Percentiles rank a stretch among this genome's conserved stretches.
Evolutionary conservation across 2,329 filamentous ascomycete species (phyloP).

Genomic region (Falciphora oryzae): DNA sequence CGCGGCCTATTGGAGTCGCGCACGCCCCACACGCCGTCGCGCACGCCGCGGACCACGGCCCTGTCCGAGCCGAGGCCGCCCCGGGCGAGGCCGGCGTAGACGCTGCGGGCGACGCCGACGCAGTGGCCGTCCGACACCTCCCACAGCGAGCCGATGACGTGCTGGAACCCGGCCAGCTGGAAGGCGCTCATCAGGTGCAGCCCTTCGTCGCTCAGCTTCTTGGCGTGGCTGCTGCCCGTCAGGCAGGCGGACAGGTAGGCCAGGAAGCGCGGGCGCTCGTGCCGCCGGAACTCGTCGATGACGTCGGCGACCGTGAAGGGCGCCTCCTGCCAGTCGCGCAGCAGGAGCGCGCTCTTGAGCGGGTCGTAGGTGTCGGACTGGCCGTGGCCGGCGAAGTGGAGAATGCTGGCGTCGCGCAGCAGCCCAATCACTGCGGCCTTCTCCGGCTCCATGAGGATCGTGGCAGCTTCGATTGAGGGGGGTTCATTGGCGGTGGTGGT

Average conservation of each 20-base stretch:
- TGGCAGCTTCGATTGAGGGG: neutral
- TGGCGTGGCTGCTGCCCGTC: constrained; percentile 22
- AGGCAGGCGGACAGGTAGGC: constrained; percentile 34
- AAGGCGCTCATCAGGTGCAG: constrained; percentile 31
- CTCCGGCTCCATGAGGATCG: neutral
- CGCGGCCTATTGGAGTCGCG: neutral
- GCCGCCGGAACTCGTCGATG: constrained; percentile 2
- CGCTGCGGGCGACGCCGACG: constrained; percentile 27
- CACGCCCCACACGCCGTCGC: neutral
- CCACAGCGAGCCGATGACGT: constrained; percentile 37
- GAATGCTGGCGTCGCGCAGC: constrained; percentile 25
- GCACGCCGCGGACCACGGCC: constrained; percentile 1
- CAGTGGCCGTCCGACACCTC: constrained; percentile 24
- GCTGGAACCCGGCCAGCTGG: constrained; percentile 33
- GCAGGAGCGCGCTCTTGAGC: constrained; percentile 24
- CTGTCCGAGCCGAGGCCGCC: neutral
- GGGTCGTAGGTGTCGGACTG: constrained; percentile 22
- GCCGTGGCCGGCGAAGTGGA: constrained; percentile 38
- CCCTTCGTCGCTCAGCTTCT: constrained; percentile 27
- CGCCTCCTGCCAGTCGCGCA: constrained; percentile 20
- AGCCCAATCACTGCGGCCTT: constrained; percentile 20
- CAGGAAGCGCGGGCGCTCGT: constrained; percentile 22
- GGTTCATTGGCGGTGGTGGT: neutral
- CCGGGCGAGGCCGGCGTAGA: constrained; percentile 53
- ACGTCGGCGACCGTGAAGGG: constrained; percentile 19